phyloP scores from a whole-genome alignment of 805 yeast genomes.

The Saccharomyces kudriavzevii region DNA sequence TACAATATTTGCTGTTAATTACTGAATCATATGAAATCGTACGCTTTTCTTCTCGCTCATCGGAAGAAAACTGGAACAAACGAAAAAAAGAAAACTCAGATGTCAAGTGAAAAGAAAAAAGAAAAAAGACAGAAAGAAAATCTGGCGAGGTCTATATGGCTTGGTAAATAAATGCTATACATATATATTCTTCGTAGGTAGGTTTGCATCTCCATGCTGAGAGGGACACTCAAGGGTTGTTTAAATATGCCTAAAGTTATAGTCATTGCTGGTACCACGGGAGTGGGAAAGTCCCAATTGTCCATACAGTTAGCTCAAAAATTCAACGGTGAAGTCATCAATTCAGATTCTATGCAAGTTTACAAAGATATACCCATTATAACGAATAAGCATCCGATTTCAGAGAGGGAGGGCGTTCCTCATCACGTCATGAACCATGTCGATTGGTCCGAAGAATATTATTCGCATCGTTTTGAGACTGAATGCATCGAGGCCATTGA shows the following conservation, averaged over 20 bases:
- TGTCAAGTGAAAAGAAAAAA: background rate
- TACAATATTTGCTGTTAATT: background rate
- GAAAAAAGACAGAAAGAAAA: background rate
- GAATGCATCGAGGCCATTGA: slow-evolving; percentile 60
- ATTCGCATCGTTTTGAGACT: slow-evolving; percentile 63
- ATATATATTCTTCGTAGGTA: background rate
- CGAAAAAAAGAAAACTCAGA: background rate
- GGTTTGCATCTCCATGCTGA: background rate
- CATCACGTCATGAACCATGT: slow-evolving; percentile 89
- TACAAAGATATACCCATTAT: slow-evolving; percentile 65
- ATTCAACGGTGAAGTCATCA: slow-evolving; percentile 80
- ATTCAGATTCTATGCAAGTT: slow-evolving; percentile 97
- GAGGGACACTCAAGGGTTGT: background rate
- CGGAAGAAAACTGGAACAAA: background rate
- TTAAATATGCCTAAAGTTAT: slow-evolving; percentile 32
- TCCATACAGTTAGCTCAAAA: slow-evolving; percentile 59
- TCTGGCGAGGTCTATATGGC: background rate
- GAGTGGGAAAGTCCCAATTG: slow-evolving; percentile 88
- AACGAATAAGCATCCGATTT: slow-evolving; percentile 85
- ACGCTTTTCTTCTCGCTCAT: background rate
- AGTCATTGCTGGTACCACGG: slow-evolving; percentile 85
- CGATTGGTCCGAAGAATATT: slow-evolving; percentile 72
- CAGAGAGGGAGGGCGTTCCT: slow-evolving; percentile 62
- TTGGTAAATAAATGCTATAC: background rate
- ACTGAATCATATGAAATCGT: background rate